Base-by-base conservation (phyloP, 1,139 yeast species). In the Pichia sp. region DNA sequence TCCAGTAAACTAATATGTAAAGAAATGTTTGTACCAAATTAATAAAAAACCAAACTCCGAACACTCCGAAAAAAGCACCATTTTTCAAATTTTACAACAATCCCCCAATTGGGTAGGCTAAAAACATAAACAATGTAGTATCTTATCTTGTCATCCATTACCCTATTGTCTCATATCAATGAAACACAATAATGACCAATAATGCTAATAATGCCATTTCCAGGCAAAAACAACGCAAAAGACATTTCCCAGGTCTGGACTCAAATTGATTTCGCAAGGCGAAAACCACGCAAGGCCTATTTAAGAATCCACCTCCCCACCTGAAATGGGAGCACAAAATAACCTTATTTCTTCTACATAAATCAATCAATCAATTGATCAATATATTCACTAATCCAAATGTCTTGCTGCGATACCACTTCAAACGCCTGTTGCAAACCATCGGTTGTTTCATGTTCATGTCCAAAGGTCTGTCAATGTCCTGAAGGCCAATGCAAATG, bases 391-490 rank as follows among this genome's bases (percentile, higher is more conserved):
- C 25, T 22, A 22, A 22, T 22, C 25, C 25, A 19, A 25, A 53
- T 53, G 55, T 46, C 51, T 30, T 43, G 46, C 11, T 53, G 47
- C 22, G 16, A 34, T 25, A 38, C 50, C 14, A 31, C 41, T 42
- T 25, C 46, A 22, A 9, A 46, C 28, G 34, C 45, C 25, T 44
- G 44, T n/a, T 44, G 47, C 30, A 16, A 39, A 39, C 22, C 47
- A 27, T 19, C 50, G 7, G 43, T 44, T 22, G 46, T 22, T 29
- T 7, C 42, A 28, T 55, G 58, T 41, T 11, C 55, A 3, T 55
- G 58, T 49, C 53, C 58, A 29, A 55, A 55, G 46, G 46, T 36
- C 16, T 56, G 58, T 18, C 51, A 56, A 49, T 56, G 58, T 11
- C 41, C 41, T 50, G 56, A 38, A 34, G 56, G 48, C 5, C 53